Evolutionary conservation across 768 basidiomycete species (phyloP).

Genomic region (Asterophora parasitica): DNA sequence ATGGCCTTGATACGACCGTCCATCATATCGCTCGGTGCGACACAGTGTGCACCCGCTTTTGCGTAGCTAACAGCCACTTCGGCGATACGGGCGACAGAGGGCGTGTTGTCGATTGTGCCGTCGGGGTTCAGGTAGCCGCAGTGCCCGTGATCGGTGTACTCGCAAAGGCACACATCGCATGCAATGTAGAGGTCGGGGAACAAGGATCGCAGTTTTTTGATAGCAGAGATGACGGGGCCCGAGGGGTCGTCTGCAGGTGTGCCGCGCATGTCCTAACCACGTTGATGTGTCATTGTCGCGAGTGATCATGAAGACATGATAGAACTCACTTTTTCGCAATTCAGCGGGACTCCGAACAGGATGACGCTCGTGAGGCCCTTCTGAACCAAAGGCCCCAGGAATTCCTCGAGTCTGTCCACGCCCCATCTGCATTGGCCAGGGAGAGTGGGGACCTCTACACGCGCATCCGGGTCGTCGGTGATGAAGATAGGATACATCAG

Average conservation of each 20-base stretch:
- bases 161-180: conserved; percentile 97
- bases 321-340: conserved; percentile 62
- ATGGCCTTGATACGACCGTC: conserved; percentile 91
- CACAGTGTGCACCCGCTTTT: conserved; percentile 92
- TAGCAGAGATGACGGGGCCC: conserved; percentile 94
- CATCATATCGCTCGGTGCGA: conserved; percentile 99
- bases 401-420: conserved; percentile 83
- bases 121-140: conserved; percentile 78
- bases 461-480: conserved; percentile 88
- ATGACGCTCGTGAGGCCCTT: conserved; percentile 93
- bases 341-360: conserved; percentile 87
- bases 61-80: conserved; percentile 92
- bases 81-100: conserved; percentile 84
- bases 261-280: conserved; percentile 69
- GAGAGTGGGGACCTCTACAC: conserved; percentile 68
- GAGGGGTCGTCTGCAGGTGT: conserved; percentile 84
- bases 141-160: conserved; percentile 98
- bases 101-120: conserved; percentile 70
- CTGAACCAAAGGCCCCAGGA: conserved; percentile 80
- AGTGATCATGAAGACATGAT: neutral
- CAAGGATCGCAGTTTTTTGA: conserved; percentile 66
- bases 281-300: neutral
- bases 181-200: conserved; percentile 89
- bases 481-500: conserved; percentile 99
- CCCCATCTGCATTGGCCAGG: conserved; percentile 95